Evolutionary conservation across 169 alveolate species (phyloP).

Genomic region (Pseudocohnilembus persalinus): DNA sequence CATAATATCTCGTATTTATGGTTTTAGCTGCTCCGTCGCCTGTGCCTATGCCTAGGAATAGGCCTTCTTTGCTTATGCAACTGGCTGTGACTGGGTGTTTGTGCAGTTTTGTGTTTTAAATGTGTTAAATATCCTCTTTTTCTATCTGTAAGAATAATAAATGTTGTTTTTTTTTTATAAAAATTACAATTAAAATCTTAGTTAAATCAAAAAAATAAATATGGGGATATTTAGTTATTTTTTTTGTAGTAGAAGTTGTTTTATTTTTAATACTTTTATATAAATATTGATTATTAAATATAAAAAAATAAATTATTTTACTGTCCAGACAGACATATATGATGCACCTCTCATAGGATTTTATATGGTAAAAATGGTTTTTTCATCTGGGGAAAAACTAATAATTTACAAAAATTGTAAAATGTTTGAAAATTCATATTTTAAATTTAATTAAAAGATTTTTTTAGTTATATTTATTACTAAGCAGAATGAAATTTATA

Average conservation of each 20-base stretch:
- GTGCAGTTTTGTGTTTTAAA: conserved; percentile 28
- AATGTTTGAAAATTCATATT: too few relatives aligned
- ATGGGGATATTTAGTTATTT: too few relatives aligned
- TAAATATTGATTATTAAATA: not conserved
- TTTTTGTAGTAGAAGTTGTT: not conserved
- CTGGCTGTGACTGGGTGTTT: conserved; percentile 20
- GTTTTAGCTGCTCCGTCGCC: conserved; percentile 44
- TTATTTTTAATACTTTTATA: not conserved
- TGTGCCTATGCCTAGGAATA: conserved; percentile 38
- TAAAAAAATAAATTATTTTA: not conserved
- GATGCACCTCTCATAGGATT: conserved; percentile 49
- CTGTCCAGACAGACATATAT: conserved; percentile 40
- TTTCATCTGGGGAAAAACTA: conserved; percentile 37
- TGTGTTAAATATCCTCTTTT: conserved; percentile 2
- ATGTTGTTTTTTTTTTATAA: too few relatives aligned
- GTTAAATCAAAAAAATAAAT: too few relatives aligned
- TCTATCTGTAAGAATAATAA: not conserved
- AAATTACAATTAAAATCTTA: too few relatives aligned
- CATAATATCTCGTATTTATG: conserved; percentile 34
- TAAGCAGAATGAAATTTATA: not conserved
- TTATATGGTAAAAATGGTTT: conserved; percentile 23
- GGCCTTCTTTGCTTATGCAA: conserved; percentile 30
- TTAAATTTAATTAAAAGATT: too few relatives aligned
- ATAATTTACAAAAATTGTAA: not conserved
- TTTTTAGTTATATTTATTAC: not conserved